A percentile compares a stretch with the other conserved stretches of the same genome.
phyloP scores from a whole-genome alignment of 1,284 basidiomycete genomes.

The Ustilago nuda region DNA sequence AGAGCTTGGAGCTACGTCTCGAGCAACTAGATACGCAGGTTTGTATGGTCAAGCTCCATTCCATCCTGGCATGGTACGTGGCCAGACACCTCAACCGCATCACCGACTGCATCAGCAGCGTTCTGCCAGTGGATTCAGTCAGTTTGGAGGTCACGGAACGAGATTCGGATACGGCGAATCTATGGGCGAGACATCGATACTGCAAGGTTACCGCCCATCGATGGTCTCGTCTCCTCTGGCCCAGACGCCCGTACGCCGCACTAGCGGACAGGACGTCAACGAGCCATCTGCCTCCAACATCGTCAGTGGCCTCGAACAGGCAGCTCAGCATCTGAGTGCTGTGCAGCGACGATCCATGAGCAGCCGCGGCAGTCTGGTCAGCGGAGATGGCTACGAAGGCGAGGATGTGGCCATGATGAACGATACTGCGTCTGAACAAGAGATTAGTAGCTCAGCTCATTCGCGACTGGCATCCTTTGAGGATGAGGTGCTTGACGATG shows the following conservation, averaged over 20 bases:
- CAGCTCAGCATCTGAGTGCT: slow-evolving; percentile 26
- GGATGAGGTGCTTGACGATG: slow-evolving; percentile 30
- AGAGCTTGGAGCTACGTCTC: slow-evolving; percentile 30
- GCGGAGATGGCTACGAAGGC: slow-evolving; percentile 8
- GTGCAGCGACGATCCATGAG: slow-evolving; percentile 16
- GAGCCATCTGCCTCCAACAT: slow-evolving; percentile 10
- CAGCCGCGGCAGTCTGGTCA: slow-evolving; percentile 21
- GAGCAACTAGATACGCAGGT: slow-evolving; percentile 82
- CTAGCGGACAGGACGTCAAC: slow-evolving; percentile 18
- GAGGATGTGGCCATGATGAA: slow-evolving; percentile 39
- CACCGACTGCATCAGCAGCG: slow-evolving; percentile 51
- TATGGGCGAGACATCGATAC: slow-evolving; percentile 42
- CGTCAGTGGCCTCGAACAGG: slow-evolving; percentile 27
- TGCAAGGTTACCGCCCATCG: slow-evolving; percentile 35
- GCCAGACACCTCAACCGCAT: slow-evolving; percentile 43
- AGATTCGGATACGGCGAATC: slow-evolving; percentile 39
- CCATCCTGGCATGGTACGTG: slow-evolving; percentile 25
- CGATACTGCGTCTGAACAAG: slow-evolving; percentile 26
- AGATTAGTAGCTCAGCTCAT: slow-evolving; percentile 13
- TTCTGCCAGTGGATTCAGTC: slow-evolving; percentile 42
- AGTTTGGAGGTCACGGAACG: slow-evolving; percentile 21
- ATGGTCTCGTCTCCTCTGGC: slow-evolving; percentile 48
- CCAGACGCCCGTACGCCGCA: slow-evolving; percentile 33
- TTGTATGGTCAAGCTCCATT: slow-evolving; percentile 70
- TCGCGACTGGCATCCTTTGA: slow-evolving; percentile 25